These are phyloP conservation scores for Yarrowia phangngaensis DNA, from an alignment of 805 yeast genomes.

Conservation along the genomic window DNA sequence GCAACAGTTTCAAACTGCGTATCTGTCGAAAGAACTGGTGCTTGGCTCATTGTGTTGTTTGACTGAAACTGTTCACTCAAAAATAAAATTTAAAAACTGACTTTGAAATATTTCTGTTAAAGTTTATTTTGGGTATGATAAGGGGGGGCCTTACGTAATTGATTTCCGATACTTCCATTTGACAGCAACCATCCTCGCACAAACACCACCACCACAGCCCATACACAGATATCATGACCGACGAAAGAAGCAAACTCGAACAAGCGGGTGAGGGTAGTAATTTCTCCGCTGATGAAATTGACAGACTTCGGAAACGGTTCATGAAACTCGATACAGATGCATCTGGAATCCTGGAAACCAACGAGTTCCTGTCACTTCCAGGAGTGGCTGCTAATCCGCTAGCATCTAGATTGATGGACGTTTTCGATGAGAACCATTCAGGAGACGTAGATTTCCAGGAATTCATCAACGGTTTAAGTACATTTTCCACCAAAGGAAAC, in stretches of 20 bases:
- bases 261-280: conserved; percentile 22
- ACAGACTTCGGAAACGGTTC: conserved; percentile 83
- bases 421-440: conserved; percentile 86
- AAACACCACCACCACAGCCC: not conserved
- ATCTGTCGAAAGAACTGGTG: conserved; percentile 17
- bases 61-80: no score
- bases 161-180: conserved; percentile 1
- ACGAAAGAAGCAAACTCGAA: conserved; percentile 21
- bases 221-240: conserved; percentile 5
- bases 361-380: conserved; percentile 87
- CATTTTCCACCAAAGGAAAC: conserved; percentile 79
- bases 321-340: conserved; percentile 93
- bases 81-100: not conserved
- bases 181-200: not conserved
- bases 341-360: conserved; percentile 85
- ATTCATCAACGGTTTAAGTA: conserved; percentile 79
- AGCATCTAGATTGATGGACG: conserved; percentile 85
- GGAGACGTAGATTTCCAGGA: conserved; percentile 96
- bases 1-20: conserved; percentile 16
- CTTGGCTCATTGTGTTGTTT: conserved; percentile 13
- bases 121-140: not conserved
- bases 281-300: conserved; percentile 68
- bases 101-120: not conserved
- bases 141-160: conserved; percentile 9
- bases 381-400: conserved; percentile 88